phyloP scores from a whole-genome alignment of 257 asterid genomes.

The Solanum arcanum region DNA sequence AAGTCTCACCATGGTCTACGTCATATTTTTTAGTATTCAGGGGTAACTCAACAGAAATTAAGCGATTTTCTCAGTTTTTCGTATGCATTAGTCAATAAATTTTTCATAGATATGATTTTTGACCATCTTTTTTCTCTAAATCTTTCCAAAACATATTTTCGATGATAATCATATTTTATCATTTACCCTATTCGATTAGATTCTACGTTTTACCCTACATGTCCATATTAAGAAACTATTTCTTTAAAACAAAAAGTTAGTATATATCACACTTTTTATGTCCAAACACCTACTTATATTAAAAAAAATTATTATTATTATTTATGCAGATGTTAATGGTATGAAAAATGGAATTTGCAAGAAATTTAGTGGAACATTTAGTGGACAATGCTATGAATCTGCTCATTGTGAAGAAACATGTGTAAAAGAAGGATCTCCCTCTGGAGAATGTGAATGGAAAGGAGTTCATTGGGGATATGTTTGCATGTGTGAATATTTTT shows the following conservation, averaged over 20 bases:
- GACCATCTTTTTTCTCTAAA: too few relatives aligned
- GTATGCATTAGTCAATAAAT: too few relatives aligned
- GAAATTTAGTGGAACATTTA: background rate
- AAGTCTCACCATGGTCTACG: too few relatives aligned
- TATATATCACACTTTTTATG: background rate
- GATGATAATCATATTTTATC: background rate
- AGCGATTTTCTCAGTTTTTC: too few relatives aligned
- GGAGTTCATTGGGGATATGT: background rate
- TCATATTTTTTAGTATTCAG: too few relatives aligned
- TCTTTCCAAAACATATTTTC: too few relatives aligned
- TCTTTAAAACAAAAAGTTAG: too few relatives aligned
- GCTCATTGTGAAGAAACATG: background rate
- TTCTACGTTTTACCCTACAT: background rate
- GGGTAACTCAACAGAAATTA: too few relatives aligned
- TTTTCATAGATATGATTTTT: too few relatives aligned
- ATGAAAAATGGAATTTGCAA: background rate
- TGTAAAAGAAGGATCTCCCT: background rate
- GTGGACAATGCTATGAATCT: background rate
- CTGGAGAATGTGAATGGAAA: background rate
- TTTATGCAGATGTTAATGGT: background rate
- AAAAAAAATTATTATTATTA: too few relatives aligned
- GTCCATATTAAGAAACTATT: background rate
- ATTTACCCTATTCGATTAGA: background rate
- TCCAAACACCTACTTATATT: background rate
- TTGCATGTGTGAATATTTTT: background rate